phyloP scores from a whole-genome alignment of 176 grass and related monocot genomes.

The Aegilops speltoides region DNA sequence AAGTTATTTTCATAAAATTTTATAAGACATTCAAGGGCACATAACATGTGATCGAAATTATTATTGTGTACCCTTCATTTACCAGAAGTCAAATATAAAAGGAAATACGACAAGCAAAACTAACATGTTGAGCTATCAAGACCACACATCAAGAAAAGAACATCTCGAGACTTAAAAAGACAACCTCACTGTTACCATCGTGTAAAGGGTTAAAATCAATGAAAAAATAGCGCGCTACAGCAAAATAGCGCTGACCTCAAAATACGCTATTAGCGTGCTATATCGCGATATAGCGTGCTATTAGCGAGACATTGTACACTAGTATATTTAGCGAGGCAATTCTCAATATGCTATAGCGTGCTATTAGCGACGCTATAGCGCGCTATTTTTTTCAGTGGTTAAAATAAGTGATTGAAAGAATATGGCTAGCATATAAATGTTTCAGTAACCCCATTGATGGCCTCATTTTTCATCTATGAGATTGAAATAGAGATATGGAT shows the following conservation, averaged over 20 bases:
- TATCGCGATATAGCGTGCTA: too few relatives aligned
- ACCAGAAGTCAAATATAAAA: constrained; percentile 4
- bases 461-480: background rate
- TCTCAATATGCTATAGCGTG: too few relatives aligned
- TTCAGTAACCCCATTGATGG: background rate
- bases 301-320: too few relatives aligned
- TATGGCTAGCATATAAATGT: background rate
- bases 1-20: background rate
- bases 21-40: background rate
- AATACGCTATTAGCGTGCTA: too few relatives aligned
- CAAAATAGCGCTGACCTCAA: too few relatives aligned
- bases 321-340: too few relatives aligned
- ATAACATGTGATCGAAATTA: background rate
- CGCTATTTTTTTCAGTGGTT: too few relatives aligned
- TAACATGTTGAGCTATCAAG: background rate
- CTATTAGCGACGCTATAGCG: too few relatives aligned
- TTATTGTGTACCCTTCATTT: background rate
- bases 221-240: too few relatives aligned
- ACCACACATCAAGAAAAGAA: background rate
- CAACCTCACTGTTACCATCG: background rate
- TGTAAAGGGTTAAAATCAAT: background rate
- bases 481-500: background rate
- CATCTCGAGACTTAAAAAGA: background rate
- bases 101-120: background rate
- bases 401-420: background rate